Evolutionary conservation across 129 eudicot genomes (phyloP).

Genomic region (Tagetes erecta): DNA sequence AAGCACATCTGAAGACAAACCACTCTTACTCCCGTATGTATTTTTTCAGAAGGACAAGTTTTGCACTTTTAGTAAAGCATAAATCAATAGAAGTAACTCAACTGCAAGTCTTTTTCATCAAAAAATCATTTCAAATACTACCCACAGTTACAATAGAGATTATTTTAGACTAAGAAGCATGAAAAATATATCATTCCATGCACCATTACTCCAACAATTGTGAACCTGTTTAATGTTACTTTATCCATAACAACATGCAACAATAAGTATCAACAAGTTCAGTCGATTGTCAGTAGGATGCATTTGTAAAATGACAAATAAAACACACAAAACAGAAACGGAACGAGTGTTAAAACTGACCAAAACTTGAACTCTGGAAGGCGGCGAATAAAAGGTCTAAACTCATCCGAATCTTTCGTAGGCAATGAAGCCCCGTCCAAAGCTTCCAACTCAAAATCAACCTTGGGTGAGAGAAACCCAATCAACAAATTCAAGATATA

Average conservation of each 20-base stretch:
- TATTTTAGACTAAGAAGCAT: slow-evolving; percentile 11
- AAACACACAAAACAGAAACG: not conserved
- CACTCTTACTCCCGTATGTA: not conserved
- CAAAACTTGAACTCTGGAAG: slow-evolving; percentile 69
- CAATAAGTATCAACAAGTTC: not conserved
- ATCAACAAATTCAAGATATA: slow-evolving; percentile 59
- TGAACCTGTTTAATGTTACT: not conserved
- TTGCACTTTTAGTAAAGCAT: not conserved
- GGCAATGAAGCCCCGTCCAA: slow-evolving; percentile 58
- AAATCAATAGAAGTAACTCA: slow-evolving; percentile 14
- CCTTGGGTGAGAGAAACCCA: slow-evolving; percentile 68
- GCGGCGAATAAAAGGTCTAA: slow-evolving; percentile 64
- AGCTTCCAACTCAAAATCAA: slow-evolving; percentile 66
- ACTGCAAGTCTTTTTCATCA: not conserved
- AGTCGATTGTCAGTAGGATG: not conserved
- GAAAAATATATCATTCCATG: not conserved
- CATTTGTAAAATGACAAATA: not conserved
- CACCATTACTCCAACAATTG: not conserved
- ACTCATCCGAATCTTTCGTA: slow-evolving; percentile 58
- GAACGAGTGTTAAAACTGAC: slow-evolving; percentile 33
- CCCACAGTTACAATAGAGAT: not conserved
- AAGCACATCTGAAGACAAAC: not conserved
- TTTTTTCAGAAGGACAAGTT: not conserved
- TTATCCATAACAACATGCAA: not conserved
- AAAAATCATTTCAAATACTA: not conserved